phyloP scores from a whole-genome alignment of 129 eudicot species.

The Artemisia annua region DNA sequence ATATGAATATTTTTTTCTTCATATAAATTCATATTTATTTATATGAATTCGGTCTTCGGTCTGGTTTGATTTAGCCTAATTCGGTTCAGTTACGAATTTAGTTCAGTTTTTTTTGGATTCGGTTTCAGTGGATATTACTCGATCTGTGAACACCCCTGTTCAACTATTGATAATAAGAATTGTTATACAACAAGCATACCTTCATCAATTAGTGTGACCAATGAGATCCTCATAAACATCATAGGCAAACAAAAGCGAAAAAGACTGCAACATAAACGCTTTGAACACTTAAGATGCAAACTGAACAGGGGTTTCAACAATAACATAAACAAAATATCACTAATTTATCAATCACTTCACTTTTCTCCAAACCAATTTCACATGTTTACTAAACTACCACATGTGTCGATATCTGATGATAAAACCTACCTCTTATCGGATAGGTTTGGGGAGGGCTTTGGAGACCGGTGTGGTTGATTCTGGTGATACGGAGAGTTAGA shows the following conservation, averaged over 20 bases:
- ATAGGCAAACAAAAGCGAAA: background rate
- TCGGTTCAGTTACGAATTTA: no score
- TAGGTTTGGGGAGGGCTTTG: slow-evolving; percentile 66
- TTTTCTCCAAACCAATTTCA: slow-evolving; percentile 5
- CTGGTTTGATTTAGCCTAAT: no score
- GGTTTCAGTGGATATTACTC: no score
- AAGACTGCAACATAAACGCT: slow-evolving; percentile 17
- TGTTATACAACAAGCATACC: no score
- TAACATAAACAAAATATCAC: slow-evolving; percentile 28
- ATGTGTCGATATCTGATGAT: background rate
- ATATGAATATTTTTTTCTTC: no score
- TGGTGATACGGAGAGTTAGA: slow-evolving; percentile 41
- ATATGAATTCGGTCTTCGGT: no score
- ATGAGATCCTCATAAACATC: no score
- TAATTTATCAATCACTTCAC: slow-evolving; percentile 32
- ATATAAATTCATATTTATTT: no score
- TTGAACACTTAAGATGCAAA: slow-evolving; percentile 20
- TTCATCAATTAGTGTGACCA: no score
- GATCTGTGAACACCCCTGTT: no score
- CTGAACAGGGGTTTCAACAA: slow-evolving; percentile 25
- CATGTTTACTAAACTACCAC: slow-evolving; percentile 8
- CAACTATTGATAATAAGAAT: no score
- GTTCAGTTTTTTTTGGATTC: no score
- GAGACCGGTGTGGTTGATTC: slow-evolving; percentile 46
- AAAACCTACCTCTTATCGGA: background rate